Conservation (phyloP, 257 asterid genomes). For the Nemophila menziesii region DNA sequence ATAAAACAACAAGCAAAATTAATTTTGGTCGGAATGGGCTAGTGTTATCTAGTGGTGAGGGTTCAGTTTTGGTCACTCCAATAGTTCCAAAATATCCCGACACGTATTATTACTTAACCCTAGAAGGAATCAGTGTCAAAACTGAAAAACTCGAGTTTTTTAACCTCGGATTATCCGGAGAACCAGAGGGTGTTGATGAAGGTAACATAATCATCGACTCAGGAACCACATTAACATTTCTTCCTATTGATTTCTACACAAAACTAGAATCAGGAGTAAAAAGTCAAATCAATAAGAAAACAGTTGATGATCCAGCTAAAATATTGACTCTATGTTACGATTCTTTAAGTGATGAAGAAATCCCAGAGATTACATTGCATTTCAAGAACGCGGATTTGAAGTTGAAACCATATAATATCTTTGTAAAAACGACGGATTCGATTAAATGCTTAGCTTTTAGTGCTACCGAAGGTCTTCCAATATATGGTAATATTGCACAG, state of each 20-base stretch:
- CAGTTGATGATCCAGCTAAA: not conserved
- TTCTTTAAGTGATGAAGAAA: not conserved
- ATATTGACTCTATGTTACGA: conserved; percentile 2
- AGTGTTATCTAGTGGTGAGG: conserved; percentile 13
- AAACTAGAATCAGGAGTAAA: not conserved
- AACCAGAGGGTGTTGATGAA: not conserved
- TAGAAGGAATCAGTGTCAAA: conserved; percentile 20
- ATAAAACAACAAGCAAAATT: conserved; percentile 15
- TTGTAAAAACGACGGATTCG: conserved; percentile 4
- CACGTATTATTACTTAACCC: conserved; percentile 14
- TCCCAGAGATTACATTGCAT: conserved; percentile 15
- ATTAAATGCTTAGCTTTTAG: conserved; percentile 17
- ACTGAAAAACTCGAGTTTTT: not conserved
- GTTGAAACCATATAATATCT: conserved; percentile 13
- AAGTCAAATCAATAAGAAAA: not conserved
- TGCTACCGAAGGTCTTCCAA: conserved; percentile 5
- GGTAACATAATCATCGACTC: conserved; percentile 41
- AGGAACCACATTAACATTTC: conserved; percentile 24
- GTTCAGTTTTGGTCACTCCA: conserved; percentile 23
- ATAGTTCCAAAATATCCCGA: not conserved
- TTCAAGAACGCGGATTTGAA: conserved; percentile 27
- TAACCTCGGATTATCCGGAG: too few relatives aligned
- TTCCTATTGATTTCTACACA: conserved; percentile 7
- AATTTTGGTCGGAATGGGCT: conserved; percentile 21
- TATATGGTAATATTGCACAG: conserved; percentile 29